These are phyloP conservation scores for Saksenaea oblongispora DNA, from an alignment of 371 early-diverging fungal genomes.

Conservation along the genomic window DNA sequence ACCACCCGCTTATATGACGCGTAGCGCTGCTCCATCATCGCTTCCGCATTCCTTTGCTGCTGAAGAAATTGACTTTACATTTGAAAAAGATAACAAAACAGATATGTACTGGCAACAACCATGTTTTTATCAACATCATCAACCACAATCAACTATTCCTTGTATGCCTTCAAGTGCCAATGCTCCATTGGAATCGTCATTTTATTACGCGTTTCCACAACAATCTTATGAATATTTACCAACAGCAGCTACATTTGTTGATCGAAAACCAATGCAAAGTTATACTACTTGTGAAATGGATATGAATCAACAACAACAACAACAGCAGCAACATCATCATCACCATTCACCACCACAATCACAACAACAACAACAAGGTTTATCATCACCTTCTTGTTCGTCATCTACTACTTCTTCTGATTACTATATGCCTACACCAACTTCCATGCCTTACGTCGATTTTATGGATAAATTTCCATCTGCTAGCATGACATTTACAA, in stretches of 20 bases:
- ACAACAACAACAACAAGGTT: background rate
- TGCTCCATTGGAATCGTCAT: constrained; percentile 4
- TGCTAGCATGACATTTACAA: constrained; percentile 6
- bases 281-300: constrained; percentile 6
- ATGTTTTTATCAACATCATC: background rate
- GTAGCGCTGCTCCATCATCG: constrained; percentile 4
- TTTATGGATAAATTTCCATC: constrained; percentile 4
- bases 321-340: constrained; percentile 10
- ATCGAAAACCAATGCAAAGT: background rate
- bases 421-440: background rate
- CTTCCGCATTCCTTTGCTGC: constrained; percentile 10
- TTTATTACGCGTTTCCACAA: constrained; percentile 4
- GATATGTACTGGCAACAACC: background rate
- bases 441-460: constrained; percentile 4
- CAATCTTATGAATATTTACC: constrained; percentile 5
- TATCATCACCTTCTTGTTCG: background rate
- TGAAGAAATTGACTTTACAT: background rate
- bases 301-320: background rate
- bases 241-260: constrained; percentile 5
- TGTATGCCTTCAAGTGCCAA: constrained; percentile 7
- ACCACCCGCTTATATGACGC: constrained; percentile 28
- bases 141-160: constrained; percentile 1
- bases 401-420: background rate
- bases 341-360: no score
- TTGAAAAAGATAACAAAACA: background rate